Conservation (phyloP, 805 yeast genomes). For the Lipomyces spencermartinsiae region DNA sequence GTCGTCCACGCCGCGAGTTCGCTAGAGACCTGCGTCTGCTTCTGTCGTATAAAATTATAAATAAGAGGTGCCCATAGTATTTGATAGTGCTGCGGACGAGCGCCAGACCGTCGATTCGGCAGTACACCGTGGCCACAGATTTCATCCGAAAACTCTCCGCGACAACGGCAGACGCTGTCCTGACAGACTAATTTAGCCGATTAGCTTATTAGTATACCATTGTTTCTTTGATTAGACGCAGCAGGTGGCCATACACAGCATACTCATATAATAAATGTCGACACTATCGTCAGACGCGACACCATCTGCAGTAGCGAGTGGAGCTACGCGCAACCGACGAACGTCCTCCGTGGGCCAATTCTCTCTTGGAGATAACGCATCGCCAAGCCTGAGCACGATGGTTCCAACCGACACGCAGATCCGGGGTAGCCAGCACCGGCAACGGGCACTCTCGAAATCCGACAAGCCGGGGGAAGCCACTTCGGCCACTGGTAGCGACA, state of each 20-base stretch:
- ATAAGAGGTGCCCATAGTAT: not conserved
- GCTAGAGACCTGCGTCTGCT: not conserved
- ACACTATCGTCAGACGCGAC: not conserved
- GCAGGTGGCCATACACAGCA: not conserved
- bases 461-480: not conserved
- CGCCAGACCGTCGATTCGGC: not conserved
- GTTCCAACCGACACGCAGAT: slow-evolving; percentile 54
- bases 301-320: not conserved
- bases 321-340: slow-evolving; percentile 46
- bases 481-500: slow-evolving; percentile 4
- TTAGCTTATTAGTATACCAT: not conserved
- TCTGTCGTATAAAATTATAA: not conserved
- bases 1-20: not conserved
- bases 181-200: not conserved
- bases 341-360: slow-evolving; percentile 78
- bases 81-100: not conserved
- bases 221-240: not conserved
- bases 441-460: slow-evolving; percentile 41
- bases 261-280: not conserved
- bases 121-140: not conserved
- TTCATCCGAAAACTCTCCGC: not conserved
- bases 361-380: slow-evolving; percentile 73
- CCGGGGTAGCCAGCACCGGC: slow-evolving; percentile 50
- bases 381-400: slow-evolving; percentile 73
- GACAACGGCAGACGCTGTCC: not conserved